Evolutionary conservation across 352 stramenopile species (phyloP), one percentile per base, ranked within the genome.

Genomic region (Blastocystis sp.): DNA sequence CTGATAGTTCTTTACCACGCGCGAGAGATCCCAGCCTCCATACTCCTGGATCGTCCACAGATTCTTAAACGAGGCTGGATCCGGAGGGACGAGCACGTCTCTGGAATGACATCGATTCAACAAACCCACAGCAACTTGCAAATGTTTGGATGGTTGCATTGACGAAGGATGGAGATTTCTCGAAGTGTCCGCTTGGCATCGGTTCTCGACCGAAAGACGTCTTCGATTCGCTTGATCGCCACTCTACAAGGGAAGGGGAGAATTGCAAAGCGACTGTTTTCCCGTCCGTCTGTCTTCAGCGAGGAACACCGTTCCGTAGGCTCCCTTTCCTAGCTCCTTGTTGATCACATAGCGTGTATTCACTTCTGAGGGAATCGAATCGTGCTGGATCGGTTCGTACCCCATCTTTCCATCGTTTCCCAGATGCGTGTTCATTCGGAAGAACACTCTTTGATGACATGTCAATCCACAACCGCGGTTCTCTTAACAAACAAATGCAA

Each of bases 261-360:
- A n/a, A n/a, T 29, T 34, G 18, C 21, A 24, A n/a, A 18, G 40
- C 16, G 9, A 81, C 69, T 81, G 40, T 49, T 65, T 34, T 85
- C 46, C 40, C 32, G 75, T 73, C 7, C 8, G 21, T 49, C 46
- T 85, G 21, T 85, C 75, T n/a, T 61, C 57, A 57, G 75, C 75
- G 2, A 85, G 29, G 51, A 61, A 85, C 21, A 85, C 75, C 42
- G 75, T 85, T 18, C 75, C 75, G 21, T 85, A 85, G 42, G 75
- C 75, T 24, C 75, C 75, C 44, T 85, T 85, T 54, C 75, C 75
- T 27, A 85, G 29, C 32, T 85, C 75, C 53, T 85, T 85, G 27
- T 75, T 73, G n/a, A 85, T 73, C 21, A 67, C 65, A 85, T 85
- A 85, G 18, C 75, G 75, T 2, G 75, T 76, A 42, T 85, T 85